Percentiles rank a stretch among this genome's conserved stretches.
Conservation (phyloP, 768 basidiomycete genomes). For the Macrolepiota dolichaula region DNA sequence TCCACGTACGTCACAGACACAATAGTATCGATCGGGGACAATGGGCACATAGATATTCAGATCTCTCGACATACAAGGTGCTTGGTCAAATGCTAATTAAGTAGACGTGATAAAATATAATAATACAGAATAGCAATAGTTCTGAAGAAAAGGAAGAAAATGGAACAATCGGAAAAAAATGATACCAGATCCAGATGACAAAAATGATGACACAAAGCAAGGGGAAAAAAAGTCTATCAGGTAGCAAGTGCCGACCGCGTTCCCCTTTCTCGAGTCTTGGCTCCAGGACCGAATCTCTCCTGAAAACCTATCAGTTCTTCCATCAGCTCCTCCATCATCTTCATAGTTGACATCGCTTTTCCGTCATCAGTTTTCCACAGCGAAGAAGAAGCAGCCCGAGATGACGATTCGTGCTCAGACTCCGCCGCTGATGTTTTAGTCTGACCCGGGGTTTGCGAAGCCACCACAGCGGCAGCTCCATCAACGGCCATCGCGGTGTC, state of each 20-base stretch:
- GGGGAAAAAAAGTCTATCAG: neutral
- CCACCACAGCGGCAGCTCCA: conserved; percentile 1
- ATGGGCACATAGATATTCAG: neutral
- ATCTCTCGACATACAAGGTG: conserved; percentile 1
- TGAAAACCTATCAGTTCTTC: conserved; percentile 86
- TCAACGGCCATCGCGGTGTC: conserved; percentile 33
- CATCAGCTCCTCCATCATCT: conserved; percentile 89
- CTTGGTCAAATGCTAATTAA: conserved; percentile 5
- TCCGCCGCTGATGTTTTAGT: conserved; percentile 13
- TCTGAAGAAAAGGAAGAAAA: neutral
- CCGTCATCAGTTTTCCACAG: conserved; percentile 12
- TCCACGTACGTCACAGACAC: neutral
- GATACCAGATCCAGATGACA: neutral
- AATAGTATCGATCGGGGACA: neutral
- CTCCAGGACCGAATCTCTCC: conserved; percentile 71
- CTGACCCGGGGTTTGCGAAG: conserved; percentile 10
- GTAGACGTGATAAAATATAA: conserved; percentile 10
- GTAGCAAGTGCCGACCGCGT: conserved; percentile 32
- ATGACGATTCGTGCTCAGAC: neutral
- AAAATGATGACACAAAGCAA: neutral
- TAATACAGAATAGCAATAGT: conserved; percentile 12
- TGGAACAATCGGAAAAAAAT: conserved; percentile 3
- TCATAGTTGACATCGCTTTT: conserved; percentile 49
- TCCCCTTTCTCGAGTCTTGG: conserved; percentile 50
- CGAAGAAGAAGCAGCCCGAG: neutral